Evolutionary conservation across 768 basidiomycete genomes (phyloP), one percentile per base, ranked within the genome.

Genomic region (Russula sp.): DNA sequence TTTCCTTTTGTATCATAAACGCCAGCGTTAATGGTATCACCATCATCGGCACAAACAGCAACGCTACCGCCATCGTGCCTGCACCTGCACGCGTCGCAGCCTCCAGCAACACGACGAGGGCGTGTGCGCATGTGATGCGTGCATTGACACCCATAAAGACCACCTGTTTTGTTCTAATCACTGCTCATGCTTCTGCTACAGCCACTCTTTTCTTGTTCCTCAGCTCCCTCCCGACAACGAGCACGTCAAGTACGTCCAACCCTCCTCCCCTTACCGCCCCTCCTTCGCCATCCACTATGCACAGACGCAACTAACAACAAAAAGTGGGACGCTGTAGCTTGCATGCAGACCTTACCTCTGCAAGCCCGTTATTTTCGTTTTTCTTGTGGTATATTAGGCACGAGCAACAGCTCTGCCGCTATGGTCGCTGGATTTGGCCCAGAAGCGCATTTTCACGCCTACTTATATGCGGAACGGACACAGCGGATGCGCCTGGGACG

Each of bases 401-500:
- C 70, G 10, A 65, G 72, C 0, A 56, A 64, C 16, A 59, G 69
- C 13, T 60, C 75, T 3, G 86, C 84, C 70, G 86, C 88, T 32
- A 86, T 86, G 9, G 81, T 77, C 93, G 59, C 76, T 90, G 57
- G 89, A 89, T 68, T 75, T 90, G 52, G 83, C 93, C 9, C 85
- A 87, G 76, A 93, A 92, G 77, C 79, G 93, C 64, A 87, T 93
- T 58, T 79, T 89, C 68, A 91, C 91, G 22, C 76, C 93, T 66
- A 92, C 88, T 0, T 93, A 94, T 71, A 77, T 93, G 72, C 81
- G 89, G 66, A 90, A 84, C 68, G 85, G 91, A 36, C 88, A 93
- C 66, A 89, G 92, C 73, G 93, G 93, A 88, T 92, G 65, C 68
- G 85, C 79, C 53, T 48, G 22, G 10, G 7, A 46, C 16, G 10